Evolutionary conservation across 2,329 filamentous ascomycete species (phyloP), one percentile per base, ranked within the genome.

Genomic region (Exophiala alcalophila): DNA sequence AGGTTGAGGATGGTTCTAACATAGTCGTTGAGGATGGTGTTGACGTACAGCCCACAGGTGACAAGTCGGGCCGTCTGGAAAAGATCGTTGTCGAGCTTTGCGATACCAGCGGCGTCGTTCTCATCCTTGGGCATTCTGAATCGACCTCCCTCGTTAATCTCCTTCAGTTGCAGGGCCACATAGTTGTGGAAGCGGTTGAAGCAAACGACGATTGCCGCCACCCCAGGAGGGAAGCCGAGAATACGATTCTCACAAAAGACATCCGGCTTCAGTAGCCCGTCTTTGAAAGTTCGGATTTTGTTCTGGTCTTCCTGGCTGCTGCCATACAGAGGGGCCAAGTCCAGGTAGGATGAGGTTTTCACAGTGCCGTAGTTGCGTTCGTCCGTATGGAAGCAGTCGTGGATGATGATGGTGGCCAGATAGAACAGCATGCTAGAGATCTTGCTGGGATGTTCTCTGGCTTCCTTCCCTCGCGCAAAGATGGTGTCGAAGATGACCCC

Each of bases 351-450:
- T 0, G 81, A 85, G 0, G 79, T 84, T 49, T 78, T 72, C 0
- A 77, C 81, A 46, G 73, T 78, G 43, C 74, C 76, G 57, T 71
- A 74, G 57, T 86, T 77, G 6, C 65, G 66, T 21, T 77, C 74
- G 52, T 75, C 76, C 2, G 80, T 83, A n/a, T 76, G 70, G 64
- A 83, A 83, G 39, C 80, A 66, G 54, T 68, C 67, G 49, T 74
- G 72, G 33, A 73, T 75, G 51, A 77, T 74, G 57, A 87, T 83
- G 4, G 80, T 77, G 0, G 82, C 83, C 20, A 84, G 67, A 54
- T 86, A 86, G 61, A 84, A 84, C 8, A 87, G 67, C 69, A 85
- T 79, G 54, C 78, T 81, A 0, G 81, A 86, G 27, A 86, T 76
- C 6, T 76, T 72, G 32, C 81, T 81, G 0, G 80, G 78, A 59